These are phyloP conservation scores for Phylloboletellus chloephorus DNA, from an alignment of 1,284 basidiomycete genomes.

Conservation along the genomic window DNA sequence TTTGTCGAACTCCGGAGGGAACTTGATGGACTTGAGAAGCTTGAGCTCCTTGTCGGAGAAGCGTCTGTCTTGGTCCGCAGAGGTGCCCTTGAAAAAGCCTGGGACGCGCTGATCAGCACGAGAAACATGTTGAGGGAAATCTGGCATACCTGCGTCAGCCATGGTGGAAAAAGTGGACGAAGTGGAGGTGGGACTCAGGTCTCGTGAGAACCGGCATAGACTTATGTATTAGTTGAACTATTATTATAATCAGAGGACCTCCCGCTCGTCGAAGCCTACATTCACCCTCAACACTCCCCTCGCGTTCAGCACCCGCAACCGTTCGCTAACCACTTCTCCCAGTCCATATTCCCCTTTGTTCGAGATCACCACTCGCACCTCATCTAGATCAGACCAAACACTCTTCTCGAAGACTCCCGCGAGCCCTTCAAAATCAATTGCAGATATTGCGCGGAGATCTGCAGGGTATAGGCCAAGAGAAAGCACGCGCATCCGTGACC, in stretches of 20 bases:
- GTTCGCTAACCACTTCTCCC: constrained; percentile 25
- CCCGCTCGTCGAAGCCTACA: constrained; percentile 32
- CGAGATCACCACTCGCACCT: constrained; percentile 29
- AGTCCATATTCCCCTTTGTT: constrained; percentile 29
- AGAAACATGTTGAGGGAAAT: too few species aligned
- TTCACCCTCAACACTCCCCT: constrained; percentile 27
- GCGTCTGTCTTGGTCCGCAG: constrained; percentile 79
- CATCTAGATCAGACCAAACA: constrained; percentile 23
- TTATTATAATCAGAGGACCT: constrained; percentile 27
- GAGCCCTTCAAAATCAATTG: constrained; percentile 31
- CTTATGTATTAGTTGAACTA: too few species aligned
- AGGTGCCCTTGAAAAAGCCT: constrained; percentile 87
- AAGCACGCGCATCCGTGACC: constrained; percentile 28
- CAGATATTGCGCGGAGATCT: constrained; percentile 26
- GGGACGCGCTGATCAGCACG: constrained; percentile 11
- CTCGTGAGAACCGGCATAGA: too few species aligned
- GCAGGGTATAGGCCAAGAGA: constrained; percentile 30
- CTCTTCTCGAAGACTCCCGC: constrained; percentile 22
- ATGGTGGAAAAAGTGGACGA: constrained; percentile 30
- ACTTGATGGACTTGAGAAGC: constrained; percentile 84
- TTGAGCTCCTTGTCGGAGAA: constrained; percentile 95
- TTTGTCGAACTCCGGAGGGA: constrained; percentile 84
- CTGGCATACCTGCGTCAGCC: constrained; percentile 53
- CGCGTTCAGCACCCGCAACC: constrained; percentile 17
- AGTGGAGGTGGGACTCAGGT: too few species aligned